Evolutionary conservation across 768 basidiomycete genomes (phyloP), one percentile per base, ranked within the genome.

Genomic region (Boletales sp.): DNA sequence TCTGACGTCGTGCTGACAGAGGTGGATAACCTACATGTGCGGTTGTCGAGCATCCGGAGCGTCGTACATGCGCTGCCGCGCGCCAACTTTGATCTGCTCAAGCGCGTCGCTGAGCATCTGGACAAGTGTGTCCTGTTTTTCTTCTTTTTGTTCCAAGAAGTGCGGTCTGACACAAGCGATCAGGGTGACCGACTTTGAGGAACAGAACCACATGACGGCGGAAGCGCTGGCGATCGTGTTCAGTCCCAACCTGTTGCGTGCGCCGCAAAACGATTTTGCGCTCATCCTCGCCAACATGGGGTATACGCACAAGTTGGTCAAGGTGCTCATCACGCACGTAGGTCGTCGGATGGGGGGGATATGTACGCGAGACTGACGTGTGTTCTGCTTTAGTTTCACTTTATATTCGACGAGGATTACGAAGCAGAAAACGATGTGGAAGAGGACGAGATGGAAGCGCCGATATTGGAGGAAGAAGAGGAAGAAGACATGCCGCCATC

Each of bases 161-260:
- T 7, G 25, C 25, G n/a, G 25, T 28, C 25, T 28, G 25, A 28
- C 25, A 5, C 25, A 28, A 28, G 6, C 25, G 25, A 7, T 28
- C 61, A 88, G 88, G 62, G 87, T 92, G n/a, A 88, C 89, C 5
- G 89, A 92, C 61, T 89, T 78, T 67, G 90, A 93, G 63, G 90
- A 92, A 50, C 78, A 83, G 43, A 94, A 92, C 58, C 90, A 93
- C 52, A 94, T 94, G 91, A 89, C 87, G 2, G 83, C 88, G 1
- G 85, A 91, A 56, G 83, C 86, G 8, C 74, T 94, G 4, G 85
- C 91, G 0, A 90, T 91, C 46, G 89, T 92, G 15, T 91, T 92
- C 67, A 87, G 87, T 53, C 89, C 87, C 7, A 90, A 89, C 61
- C 67, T 91, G 41, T 63, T 90, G 45, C 82, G 88, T 17, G 84